Base-by-base conservation (phyloP, 2,329 filamentous ascomycete species). In the Plectosphaerella cucumerina region DNA sequence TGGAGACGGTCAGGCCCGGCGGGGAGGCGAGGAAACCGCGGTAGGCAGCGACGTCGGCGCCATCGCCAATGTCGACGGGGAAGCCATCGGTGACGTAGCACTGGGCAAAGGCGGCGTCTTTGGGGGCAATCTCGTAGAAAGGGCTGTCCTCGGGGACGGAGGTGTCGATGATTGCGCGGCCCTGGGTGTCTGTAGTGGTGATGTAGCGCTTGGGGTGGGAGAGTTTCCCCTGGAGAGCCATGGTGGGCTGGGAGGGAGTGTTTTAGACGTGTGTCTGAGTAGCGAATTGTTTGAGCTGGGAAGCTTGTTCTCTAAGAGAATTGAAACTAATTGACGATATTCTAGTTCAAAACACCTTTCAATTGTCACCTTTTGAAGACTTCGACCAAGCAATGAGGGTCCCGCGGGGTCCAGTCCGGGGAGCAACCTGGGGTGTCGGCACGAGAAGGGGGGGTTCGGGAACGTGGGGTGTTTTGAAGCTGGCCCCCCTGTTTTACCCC, bases 141-240 rank as follows among this genome's bases (percentile, higher is more conserved):
- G 53, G 48, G 34, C 48, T 35, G 26, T 63, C 51, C 1, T 56
- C 55, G 1, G 65, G 53, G 31, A 68, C 51, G 15, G 56, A 50
- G 20, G 45, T 52, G 26, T 63, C 65, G 57, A 72, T 68, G 45
- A 71, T 58, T 22, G 70, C 66, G 34, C 62, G 54, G 22, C 69
- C 68, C 12, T 56, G 33, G 34, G 53, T 44, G 54, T 66, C 55
- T 60, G 72, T 68, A 52, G 65, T 65, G 51, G 67, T 62, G 49
- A 66, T 66, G 56, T 58, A 63, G 41, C 65, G 64, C 26, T 56
- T 56, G 50, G 53, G 57, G 45, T 42, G 53, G 20, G 53, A 46
- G 45, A 55, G 53, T 33, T 51, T 51, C n/a, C 50, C 50, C 33
- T 48, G 45, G 8, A 48, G 50, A 23, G 50, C 50, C 50, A 51